Base-by-base conservation (phyloP, 805 yeast genomes). In the Zygosaccharomyces kombuchaensis region DNA sequence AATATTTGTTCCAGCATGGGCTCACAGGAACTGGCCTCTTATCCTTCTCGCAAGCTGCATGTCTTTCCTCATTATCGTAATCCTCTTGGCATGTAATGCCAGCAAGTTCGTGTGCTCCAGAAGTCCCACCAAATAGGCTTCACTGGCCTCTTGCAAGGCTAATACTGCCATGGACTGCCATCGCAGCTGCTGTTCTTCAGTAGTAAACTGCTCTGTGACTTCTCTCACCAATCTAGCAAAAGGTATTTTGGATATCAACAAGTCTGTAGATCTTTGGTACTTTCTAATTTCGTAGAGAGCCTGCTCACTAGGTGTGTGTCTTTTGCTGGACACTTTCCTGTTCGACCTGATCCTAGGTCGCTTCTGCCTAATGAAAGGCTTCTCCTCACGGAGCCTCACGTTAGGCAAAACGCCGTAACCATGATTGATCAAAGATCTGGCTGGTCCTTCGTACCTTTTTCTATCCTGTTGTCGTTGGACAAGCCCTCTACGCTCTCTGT, bases 11-110 rank as follows among this genome's bases (percentile, higher is more conserved):
- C 29, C 14, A 29, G 32, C 16, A n/a, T 29, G 16, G 32, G 3
- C 34, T 43, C 43, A 49, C 45, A 40, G 49, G 39, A 65, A 66
- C 34, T 64, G 74, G 5, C 89, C 90, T 55, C 90, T 73, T 34
- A 84, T 78, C 63, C 91, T 72, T 68, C 93, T 74, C 2, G 93
- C 93, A 53, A 85, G 68, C 58, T 84, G 90, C 50, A 85, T 80
- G 60, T 85, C 95, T 62, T 82, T 84, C 57, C 82, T 85, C 91
- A 84, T 85, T 27, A 85, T 83, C 0, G 95, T 85, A n/a, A 85
- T 88, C 55, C 95, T 68, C 58, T 81, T 84, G 1, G 89, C 90
- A 64, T 85, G 93, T 31, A 85, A 67, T 10, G 93, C 93, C 62
- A 87, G 72, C 31, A 84, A 60, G 55, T 85, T 85, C 3, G 90